Evolutionary conservation across 371 early-diverging fungal species (phyloP).

Genomic region (Nematocida sp.): DNA sequence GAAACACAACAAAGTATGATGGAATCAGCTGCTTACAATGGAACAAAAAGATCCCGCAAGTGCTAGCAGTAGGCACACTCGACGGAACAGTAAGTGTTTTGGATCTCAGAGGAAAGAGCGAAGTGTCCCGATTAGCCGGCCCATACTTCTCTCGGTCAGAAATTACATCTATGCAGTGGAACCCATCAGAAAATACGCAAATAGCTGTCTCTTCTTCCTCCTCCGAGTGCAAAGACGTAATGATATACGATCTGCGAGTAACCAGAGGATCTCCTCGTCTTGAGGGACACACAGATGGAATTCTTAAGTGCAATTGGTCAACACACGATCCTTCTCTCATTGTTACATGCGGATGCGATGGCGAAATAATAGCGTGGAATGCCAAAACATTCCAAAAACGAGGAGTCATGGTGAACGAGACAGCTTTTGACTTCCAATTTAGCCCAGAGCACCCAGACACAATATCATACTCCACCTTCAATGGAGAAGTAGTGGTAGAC

Average conservation of each 20-base stretch:
- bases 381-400: constrained; percentile 33
- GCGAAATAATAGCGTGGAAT: constrained; percentile 45
- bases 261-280: constrained; percentile 44
- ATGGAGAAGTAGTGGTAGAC: constrained; percentile 39
- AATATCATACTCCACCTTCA: constrained; percentile 45
- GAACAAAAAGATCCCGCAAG: constrained; percentile 65
- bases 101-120: constrained; percentile 64
- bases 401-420: constrained; percentile 31
- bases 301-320: constrained; percentile 49
- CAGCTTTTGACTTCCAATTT: constrained; percentile 47
- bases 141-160: constrained; percentile 42
- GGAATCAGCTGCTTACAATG: constrained; percentile 60
- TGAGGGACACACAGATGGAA: constrained; percentile 52
- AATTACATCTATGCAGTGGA: constrained; percentile 49
- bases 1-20: constrained; percentile 47
- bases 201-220: constrained; percentile 46
- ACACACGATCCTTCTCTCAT: constrained; percentile 47
- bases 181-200: constrained; percentile 27
- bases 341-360: constrained; percentile 51
- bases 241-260: constrained; percentile 47
- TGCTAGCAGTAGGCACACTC: constrained; percentile 61
- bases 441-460: constrained; percentile 53
- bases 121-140: constrained; percentile 55
- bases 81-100: constrained; percentile 61
- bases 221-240: constrained; percentile 27